Percentiles rank a stretch among this genome's conserved stretches.
These are phyloP conservation scores for Saccharomycopsis fibuligera DNA, from an alignment of 805 yeast genomes.

Conservation along the genomic window DNA sequence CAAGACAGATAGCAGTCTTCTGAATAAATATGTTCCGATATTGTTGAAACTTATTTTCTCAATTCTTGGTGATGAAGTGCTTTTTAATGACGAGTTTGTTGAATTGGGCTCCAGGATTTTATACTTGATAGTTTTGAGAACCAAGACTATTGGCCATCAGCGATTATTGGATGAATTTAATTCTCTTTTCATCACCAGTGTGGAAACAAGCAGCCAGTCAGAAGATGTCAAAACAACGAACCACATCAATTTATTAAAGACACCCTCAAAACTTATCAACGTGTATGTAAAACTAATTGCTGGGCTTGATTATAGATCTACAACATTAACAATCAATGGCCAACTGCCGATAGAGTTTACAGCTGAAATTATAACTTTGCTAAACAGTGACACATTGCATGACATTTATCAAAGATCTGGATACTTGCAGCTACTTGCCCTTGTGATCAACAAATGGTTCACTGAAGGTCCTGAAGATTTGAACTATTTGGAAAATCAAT, in stretches of 20 bases:
- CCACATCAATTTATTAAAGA: conserved; percentile 11
- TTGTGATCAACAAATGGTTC: conserved; percentile 55
- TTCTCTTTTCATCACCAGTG: conserved; percentile 27
- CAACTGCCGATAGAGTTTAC: too few species aligned
- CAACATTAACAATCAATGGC: too few species aligned
- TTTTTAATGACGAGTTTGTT: conserved; percentile 21
- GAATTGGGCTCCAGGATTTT: conserved; percentile 30
- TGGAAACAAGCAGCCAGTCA: conserved; percentile 15
- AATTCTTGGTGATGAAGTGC: conserved; percentile 5
- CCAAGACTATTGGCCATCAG: conserved; percentile 34
- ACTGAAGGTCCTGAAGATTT: not conserved
- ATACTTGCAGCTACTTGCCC: conserved; percentile 48
- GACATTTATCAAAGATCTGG: conserved; percentile 36
- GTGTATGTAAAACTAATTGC: conserved; percentile 43
- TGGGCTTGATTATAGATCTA: conserved; percentile 36
- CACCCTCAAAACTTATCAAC: conserved; percentile 29
- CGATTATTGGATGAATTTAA: conserved; percentile 34
- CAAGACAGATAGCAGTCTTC: conserved; percentile 29
- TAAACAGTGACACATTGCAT: not conserved
- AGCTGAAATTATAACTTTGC: not conserved
- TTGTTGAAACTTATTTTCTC: conserved; percentile 26
- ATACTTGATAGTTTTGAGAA: conserved; percentile 31
- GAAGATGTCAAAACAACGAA: not conserved
- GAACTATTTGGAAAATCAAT: not conserved
- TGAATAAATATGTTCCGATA: conserved; percentile 37